Percentiles rank a stretch among this genome's conserved stretches.
These are phyloP conservation scores for Picea glauca DNA, from an alignment of 75 land plant species.

Conservation along the genomic window DNA sequence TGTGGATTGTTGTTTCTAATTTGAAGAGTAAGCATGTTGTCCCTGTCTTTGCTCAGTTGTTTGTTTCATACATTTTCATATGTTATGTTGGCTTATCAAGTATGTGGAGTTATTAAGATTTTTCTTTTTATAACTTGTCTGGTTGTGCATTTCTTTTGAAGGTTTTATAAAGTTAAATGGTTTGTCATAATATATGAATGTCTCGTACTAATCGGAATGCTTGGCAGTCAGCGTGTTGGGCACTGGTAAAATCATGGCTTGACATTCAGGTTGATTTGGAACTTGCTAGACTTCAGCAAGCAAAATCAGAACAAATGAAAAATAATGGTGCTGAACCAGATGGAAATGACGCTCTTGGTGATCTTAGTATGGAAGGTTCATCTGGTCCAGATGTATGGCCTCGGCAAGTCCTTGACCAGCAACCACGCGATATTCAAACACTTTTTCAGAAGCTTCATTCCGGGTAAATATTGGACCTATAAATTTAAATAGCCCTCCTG, in stretches of 20 bases:
- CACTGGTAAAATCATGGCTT: slow-evolving; percentile 91
- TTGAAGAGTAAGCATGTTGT: too few species aligned
- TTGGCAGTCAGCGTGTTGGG: slow-evolving; percentile 96
- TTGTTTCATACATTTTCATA: too few species aligned
- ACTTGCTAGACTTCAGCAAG: slow-evolving; percentile 46
- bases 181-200: neutral
- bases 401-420: slow-evolving; percentile 89
- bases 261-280: slow-evolving; percentile 81
- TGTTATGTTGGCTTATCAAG: too few species aligned
- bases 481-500: neutral
- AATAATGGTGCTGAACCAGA: slow-evolving; percentile 28
- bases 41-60: too few species aligned
- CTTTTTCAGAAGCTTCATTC: slow-evolving; percentile 98
- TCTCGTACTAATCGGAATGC: neutral
- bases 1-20: too few species aligned
- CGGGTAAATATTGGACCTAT: slow-evolving; percentile 24
- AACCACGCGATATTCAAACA: slow-evolving; percentile 72
- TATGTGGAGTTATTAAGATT: too few species aligned
- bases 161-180: too few species aligned
- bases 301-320: slow-evolving; percentile 29
- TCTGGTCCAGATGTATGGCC: slow-evolving; percentile 88
- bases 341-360: slow-evolving; percentile 31
- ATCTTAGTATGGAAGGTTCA: slow-evolving; percentile 15
- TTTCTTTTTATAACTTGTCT: too few species aligned
- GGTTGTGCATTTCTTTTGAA: too few species aligned